phyloP scores from a whole-genome alignment of 192 early-diverging fungal species.

The Rhizoclosmatium globosum region DNA sequence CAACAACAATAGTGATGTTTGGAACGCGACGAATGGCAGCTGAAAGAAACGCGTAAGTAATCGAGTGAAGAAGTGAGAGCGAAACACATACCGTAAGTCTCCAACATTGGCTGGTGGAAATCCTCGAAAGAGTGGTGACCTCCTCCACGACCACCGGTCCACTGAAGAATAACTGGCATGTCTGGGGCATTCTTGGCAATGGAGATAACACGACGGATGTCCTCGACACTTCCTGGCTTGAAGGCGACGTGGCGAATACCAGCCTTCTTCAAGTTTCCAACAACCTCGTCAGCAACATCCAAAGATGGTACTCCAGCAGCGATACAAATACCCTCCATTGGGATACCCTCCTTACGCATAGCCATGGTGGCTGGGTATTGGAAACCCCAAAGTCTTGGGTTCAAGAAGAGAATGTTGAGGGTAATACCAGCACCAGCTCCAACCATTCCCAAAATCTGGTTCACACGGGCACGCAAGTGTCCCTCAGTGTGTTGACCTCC shows the following conservation, averaged over 20 bases:
- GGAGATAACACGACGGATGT: constrained; percentile 82
- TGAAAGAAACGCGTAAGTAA: constrained; percentile 34
- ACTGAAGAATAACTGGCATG: constrained; percentile 91
- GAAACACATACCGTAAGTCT: constrained; percentile 67
- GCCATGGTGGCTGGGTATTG: constrained; percentile 83
- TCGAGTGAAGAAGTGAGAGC: neutral
- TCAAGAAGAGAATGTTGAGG: constrained; percentile 90
- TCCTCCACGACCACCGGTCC: constrained; percentile 96
- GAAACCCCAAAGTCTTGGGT: constrained; percentile 91
- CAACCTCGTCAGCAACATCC: constrained; percentile 85
- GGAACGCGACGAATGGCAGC: constrained; percentile 79
- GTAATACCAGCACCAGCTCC: constrained; percentile 88
- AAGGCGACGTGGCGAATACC: constrained; percentile 87
- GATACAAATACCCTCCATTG: constrained; percentile 90
- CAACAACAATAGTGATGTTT: constrained; percentile 89
- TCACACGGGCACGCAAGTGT: constrained; percentile 72
- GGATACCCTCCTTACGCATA: constrained; percentile 83
- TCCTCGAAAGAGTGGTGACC: constrained; percentile 98
- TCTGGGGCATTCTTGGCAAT: constrained; percentile 84
- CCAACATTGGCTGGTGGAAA: constrained; percentile 89
- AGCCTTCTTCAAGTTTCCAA: constrained; percentile 72
- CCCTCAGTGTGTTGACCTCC: constrained; percentile 86
- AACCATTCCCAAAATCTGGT: constrained; percentile 74
- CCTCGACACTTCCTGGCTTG: constrained; percentile 80
- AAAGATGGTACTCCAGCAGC: constrained; percentile 92